Evolutionary conservation across 345 rosid genomes (phyloP), one percentile per base, ranked within the genome.

Genomic region (Populus ilicifolia): DNA sequence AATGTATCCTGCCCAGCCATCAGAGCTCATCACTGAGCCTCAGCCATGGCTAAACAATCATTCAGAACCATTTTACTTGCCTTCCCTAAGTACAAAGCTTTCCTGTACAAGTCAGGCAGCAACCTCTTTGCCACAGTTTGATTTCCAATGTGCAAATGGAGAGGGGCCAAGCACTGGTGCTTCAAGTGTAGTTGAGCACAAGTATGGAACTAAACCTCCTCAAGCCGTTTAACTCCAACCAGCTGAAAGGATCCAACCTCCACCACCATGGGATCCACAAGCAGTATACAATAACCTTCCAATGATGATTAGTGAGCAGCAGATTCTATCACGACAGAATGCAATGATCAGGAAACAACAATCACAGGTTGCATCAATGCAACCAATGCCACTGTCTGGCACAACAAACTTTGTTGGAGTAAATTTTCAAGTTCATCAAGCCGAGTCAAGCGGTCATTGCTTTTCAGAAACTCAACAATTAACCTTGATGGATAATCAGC

Each of bases 251-350:
- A 48, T 23, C 25, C 35, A 70, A 8, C 74, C 44, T 41, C 27
- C 43, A 9, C 23, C 81, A 20, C 8, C 59, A 5, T 54, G 73
- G 77, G 73, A 67, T 56, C 61, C 23, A 35, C 67, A 63, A 23
- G 21, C 77, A 12, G 73, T 48, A 36, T 50, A 39, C 20, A 41
- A 65, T 36, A 46, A 46, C 18, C 54, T 66, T 41, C 73, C 77
- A 3, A 50, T 27, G 1, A 70, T 9, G 35, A 27, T 7, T 30
- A 50, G 25, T 17, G 67, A 35, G 48, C 75, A 71, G 70, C 73
- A 73, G 59, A 16, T 63, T 10, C 67, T 43, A 33, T 29, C 67
- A 16, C 5, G 18, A 36, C 70, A 18, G 38, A 10, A 12, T 5
- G n/a, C 12, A 8, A 8, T 2, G 23, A 5, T 56, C 18, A 33